Evolutionary conservation across 2,329 filamentous ascomycete genomes (phyloP).

Genomic region (Neopestalotiopsis sp.): DNA sequence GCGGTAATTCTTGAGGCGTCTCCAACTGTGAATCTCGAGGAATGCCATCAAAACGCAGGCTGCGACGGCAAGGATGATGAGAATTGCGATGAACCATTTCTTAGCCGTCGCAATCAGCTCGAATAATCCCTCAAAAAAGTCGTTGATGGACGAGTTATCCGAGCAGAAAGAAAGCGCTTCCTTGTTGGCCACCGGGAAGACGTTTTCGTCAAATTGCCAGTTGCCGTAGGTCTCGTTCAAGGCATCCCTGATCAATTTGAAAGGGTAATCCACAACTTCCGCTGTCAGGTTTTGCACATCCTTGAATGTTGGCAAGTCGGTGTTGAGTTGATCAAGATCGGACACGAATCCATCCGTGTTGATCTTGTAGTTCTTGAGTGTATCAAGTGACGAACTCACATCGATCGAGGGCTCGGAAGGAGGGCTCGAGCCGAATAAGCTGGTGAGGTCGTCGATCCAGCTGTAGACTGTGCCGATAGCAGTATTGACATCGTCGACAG

Average conservation of each 20-base stretch:
- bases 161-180: slow-evolving; percentile 87
- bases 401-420: slow-evolving; percentile 48
- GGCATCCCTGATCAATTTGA: slow-evolving; percentile 76
- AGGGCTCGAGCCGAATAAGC: slow-evolving; percentile 53
- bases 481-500: slow-evolving; percentile 61
- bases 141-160: slow-evolving; percentile 78
- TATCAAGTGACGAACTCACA: slow-evolving; percentile 66
- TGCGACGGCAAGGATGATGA: slow-evolving; percentile 72
- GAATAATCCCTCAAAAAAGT: slow-evolving; percentile 80
- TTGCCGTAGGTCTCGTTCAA: slow-evolving; percentile 73
- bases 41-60: slow-evolving; percentile 81
- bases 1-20: slow-evolving; percentile 72
- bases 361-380: slow-evolving; percentile 73
- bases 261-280: slow-evolving; percentile 76
- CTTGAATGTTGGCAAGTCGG: slow-evolving; percentile 80
- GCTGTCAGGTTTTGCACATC: slow-evolving; percentile 84
- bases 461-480: slow-evolving; percentile 54
- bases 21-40: slow-evolving; percentile 79
- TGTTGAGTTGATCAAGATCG: slow-evolving; percentile 74
- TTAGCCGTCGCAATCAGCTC: slow-evolving; percentile 70
- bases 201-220: slow-evolving; percentile 77
- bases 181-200: slow-evolving; percentile 85
- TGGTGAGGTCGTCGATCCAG: slow-evolving; percentile 60
- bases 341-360: slow-evolving; percentile 69
- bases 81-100: slow-evolving; percentile 76